These are phyloP conservation scores for Gynochthodes officinalis DNA, from an alignment of 257 asterid genomes.

Conservation along the genomic window DNA sequence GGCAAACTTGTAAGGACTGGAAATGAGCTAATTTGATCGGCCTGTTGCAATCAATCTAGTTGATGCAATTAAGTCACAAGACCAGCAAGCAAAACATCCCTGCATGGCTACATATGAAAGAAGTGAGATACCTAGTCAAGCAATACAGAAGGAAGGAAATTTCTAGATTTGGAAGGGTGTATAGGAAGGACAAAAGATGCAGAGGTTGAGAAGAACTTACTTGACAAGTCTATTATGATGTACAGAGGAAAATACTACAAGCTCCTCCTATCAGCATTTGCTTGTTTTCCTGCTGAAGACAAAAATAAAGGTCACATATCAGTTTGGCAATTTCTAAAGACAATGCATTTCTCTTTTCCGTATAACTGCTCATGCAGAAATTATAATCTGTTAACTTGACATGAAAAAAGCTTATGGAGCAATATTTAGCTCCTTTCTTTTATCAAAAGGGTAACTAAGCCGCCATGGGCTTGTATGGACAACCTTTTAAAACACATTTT, in stretches of 20 bases:
- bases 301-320: conserved; percentile 3
- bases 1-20: neutral
- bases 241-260: neutral
- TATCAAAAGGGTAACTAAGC: neutral
- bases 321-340: neutral
- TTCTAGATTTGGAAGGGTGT: neutral
- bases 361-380: no score
- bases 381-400: neutral
- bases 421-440: neutral
- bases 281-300: neutral
- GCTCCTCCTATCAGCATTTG: neutral
- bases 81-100: neutral
- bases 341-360: neutral
- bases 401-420: neutral
- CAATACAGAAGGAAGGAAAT: neutral
- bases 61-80: neutral
- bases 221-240: neutral
- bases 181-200: neutral
- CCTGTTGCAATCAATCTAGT: neutral
- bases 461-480: no score
- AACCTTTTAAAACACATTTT: no score
- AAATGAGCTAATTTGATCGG: neutral
- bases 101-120: neutral
- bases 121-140: neutral
- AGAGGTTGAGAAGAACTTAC: neutral